Base-by-base conservation (phyloP, 2,329 filamentous ascomycete genomes). In the Colletotrichum horii region DNA sequence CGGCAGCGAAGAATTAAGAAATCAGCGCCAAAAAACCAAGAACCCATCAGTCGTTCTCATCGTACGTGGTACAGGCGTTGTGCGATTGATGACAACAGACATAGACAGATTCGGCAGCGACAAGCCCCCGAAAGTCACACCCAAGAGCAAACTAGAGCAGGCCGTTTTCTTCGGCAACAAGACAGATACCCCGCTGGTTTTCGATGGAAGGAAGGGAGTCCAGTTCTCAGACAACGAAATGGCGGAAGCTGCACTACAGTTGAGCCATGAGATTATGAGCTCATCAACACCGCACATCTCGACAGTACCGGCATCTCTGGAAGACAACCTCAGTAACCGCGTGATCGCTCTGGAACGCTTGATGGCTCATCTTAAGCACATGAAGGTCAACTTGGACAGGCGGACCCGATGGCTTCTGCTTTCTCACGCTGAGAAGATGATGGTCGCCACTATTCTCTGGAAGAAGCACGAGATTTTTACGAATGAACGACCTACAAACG, bases 111-210 rank as follows among this genome's bases (percentile, higher is more conserved):
- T 93, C 79, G 88, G 88, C 15, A 90, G 89, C 76, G 89, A 90
- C 68, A 84, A 86, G 69, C 88, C 91, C 6, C 92, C 91, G 2
- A 85, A 88, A 78, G 91, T 98, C 19, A 96, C 94, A 2, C 94
- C 95, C 8, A 97, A 95, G 84, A 95, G 93, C 84, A 98, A 97
- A 84, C 89, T 99, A 55, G 95, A 98, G 81, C 96, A 99, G 85
- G 96, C 96, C 4, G 94, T 98, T 2, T 98, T 98, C 85, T 98
- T 95, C 82, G 96, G 96, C 3, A 92, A 92, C 64, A 92, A 94
- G 81, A 90, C 93, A 77, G 92, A 95, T 80, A 98, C 96, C 80
- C 94, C 96, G n/a, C 86, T 99, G n/a, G 93, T 96, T 77, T 95
- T 99, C 80, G 91, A 93, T 58, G 90, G 93, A 58, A 91, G 91